phyloP scores from a whole-genome alignment of 2,329 filamentous ascomycete species.

The Alternaria dauci region DNA sequence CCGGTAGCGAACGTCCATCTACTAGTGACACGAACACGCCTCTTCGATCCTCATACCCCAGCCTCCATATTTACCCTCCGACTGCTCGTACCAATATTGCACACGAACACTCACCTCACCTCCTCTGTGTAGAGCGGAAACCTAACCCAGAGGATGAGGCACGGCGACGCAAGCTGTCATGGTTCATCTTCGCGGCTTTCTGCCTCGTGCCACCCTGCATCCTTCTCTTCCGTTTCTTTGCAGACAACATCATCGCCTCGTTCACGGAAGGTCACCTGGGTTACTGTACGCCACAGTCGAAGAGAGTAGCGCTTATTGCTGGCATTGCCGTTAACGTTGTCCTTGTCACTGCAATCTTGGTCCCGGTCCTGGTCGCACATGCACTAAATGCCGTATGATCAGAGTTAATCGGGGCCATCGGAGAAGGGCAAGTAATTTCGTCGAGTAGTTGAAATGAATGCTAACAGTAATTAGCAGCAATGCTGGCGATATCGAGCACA shows the following conservation, averaged over 20 bases:
- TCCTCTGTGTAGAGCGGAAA: constrained; percentile 41
- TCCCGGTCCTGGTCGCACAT: constrained; percentile 37
- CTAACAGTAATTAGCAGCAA: neutral
- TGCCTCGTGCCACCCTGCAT: constrained; percentile 48
- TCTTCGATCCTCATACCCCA: constrained; percentile 27
- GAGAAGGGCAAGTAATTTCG: neutral
- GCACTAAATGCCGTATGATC: constrained; percentile 29
- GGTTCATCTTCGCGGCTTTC: constrained; percentile 45
- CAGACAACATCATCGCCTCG: constrained; percentile 43
- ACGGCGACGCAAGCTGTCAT: constrained; percentile 41
- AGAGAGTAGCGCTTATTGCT: constrained; percentile 41
- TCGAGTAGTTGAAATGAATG: too few species aligned
- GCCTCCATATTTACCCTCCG: constrained; percentile 20
- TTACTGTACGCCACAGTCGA: constrained; percentile 40
- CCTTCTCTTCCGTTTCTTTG: constrained; percentile 46
- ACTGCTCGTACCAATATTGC: constrained; percentile 21
- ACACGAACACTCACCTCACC: constrained; percentile 39
- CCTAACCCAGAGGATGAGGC: constrained; percentile 35
- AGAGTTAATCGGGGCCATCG: too few species aligned
- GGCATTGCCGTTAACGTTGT: constrained; percentile 42
- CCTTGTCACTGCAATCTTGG: constrained; percentile 31
- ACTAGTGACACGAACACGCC: constrained; percentile 44
- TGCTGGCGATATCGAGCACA: neutral
- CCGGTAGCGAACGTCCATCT: constrained; percentile 38
- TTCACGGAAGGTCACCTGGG: constrained; percentile 43